A percentile compares a stretch with the other conserved stretches of the same genome.
phyloP scores from a whole-genome alignment of 495 filamentous ascomycete genomes.

The Talaromyces trachyspermus region DNA sequence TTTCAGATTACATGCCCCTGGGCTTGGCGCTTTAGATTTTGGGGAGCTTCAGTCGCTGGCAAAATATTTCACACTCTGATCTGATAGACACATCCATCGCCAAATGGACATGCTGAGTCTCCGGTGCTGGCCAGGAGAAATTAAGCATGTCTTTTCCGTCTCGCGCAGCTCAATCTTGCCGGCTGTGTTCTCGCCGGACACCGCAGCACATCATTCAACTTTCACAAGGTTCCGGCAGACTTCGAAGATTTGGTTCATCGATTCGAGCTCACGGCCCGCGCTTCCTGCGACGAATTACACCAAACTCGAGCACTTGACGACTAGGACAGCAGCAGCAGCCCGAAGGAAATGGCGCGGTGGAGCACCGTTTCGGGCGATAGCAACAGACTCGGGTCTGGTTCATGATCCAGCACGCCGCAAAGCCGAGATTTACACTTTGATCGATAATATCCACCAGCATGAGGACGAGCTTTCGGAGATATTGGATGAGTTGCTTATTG shows the following conservation, averaged over 20 bases:
- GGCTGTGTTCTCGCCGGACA: slow-evolving; percentile 17
- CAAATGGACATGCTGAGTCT: slow-evolving; percentile 8
- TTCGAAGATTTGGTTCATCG: slow-evolving; percentile 7
- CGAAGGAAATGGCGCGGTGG: neutral
- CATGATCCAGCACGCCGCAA: slow-evolving; percentile 10
- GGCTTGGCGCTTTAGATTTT: slow-evolving; percentile 30
- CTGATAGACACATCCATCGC: slow-evolving; percentile 6
- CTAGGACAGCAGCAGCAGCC: neutral
- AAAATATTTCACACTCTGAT: slow-evolving; percentile 12
- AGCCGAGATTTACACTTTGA: slow-evolving; percentile 27
- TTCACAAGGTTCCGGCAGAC: slow-evolving; percentile 1
- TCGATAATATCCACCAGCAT: slow-evolving; percentile 32
- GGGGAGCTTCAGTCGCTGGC: slow-evolving; percentile 13
- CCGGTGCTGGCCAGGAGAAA: neutral
- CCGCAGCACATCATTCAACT: slow-evolving; percentile 1
- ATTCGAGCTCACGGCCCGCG: slow-evolving; percentile 1
- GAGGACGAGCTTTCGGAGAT: slow-evolving; percentile 28
- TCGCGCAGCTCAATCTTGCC: slow-evolving; percentile 23
- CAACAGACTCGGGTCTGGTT: neutral
- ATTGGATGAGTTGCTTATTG: slow-evolving; percentile 28
- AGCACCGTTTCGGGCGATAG: neutral
- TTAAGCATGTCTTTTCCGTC: slow-evolving; percentile 30
- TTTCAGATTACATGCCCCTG: neutral
- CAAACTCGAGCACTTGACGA: neutral
- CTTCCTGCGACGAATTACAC: neutral